These are phyloP conservation scores for Phytophthora syringae DNA, from an alignment of 352 stramenopile species.

Conservation along the genomic window DNA sequence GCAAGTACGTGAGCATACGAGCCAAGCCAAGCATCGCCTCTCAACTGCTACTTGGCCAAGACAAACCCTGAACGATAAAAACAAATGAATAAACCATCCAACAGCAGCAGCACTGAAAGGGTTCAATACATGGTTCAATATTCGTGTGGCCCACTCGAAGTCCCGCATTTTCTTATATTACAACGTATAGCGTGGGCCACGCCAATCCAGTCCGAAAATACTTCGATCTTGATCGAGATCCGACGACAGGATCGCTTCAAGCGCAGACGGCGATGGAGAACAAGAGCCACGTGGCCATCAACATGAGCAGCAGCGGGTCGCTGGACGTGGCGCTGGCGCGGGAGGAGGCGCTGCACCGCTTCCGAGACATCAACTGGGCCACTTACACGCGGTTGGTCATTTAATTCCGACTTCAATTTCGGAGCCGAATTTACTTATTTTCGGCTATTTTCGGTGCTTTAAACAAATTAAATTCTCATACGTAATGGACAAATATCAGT, in stretches of 20 bases:
- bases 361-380: constrained; percentile 91
- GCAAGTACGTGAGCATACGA: neutral
- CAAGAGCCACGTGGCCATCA: constrained; percentile 75
- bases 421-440: constrained; percentile 11
- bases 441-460: constrained; percentile 5
- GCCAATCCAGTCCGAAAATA: too few relatives aligned
- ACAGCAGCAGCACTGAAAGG: too few relatives aligned
- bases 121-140: too few relatives aligned
- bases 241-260: constrained; percentile 42
- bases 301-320: constrained; percentile 58
- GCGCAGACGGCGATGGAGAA: constrained; percentile 46
- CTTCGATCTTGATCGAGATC: constrained; percentile 29
- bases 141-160: too few relatives aligned
- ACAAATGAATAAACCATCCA: neutral
- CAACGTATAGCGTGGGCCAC: too few relatives aligned
- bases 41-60: neutral
- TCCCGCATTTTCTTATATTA: too few relatives aligned
- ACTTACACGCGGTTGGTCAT: constrained; percentile 80
- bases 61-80: too few relatives aligned
- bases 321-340: constrained; percentile 78
- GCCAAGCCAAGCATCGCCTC: neutral
- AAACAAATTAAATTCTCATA: too few relatives aligned
- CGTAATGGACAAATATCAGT: constrained; percentile 23
- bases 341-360: constrained; percentile 86
- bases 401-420: constrained; percentile 4